Evolutionary conservation across 2,329 filamentous ascomycete species (phyloP).

Genomic region (Nothophoma quercina): DNA sequence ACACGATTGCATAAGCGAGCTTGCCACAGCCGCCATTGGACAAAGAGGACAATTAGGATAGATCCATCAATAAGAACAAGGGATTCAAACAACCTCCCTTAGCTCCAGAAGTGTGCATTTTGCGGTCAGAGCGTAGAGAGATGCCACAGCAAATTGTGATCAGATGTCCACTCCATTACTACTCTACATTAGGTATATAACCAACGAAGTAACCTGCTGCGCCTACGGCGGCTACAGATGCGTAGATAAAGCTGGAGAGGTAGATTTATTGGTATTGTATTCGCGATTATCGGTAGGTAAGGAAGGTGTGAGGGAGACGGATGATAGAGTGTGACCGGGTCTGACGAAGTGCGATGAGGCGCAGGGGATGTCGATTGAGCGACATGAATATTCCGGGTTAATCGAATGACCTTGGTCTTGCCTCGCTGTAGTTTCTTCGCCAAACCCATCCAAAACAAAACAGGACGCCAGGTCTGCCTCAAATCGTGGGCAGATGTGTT

Average conservation of each 20-base stretch:
- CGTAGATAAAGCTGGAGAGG: conserved; percentile 13
- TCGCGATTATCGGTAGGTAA: conserved; percentile 20
- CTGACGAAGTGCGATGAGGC: conserved; percentile 11
- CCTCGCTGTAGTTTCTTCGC: conserved; percentile 8
- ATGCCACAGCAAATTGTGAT: not conserved
- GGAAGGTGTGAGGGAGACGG: conserved; percentile 19
- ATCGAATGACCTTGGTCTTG: not conserved
- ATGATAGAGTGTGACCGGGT: conserved; percentile 19
- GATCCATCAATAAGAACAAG: not conserved
- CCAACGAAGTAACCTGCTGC: conserved; percentile 22
- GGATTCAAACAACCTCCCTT: not conserved
- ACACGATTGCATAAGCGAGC: conserved; percentile 21
- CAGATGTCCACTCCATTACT: conserved; percentile 15
- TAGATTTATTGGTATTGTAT: conserved; percentile 17
- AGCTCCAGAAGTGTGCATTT: no score
- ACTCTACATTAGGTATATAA: conserved; percentile 28
- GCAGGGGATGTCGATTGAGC: conserved; percentile 7
- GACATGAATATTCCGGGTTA: not conserved
- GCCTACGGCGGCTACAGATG: conserved; percentile 2
- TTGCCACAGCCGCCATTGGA: conserved; percentile 16
- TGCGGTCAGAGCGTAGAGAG: no score
- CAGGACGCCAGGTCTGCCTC: conserved; percentile 39
- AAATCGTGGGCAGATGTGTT: conserved; percentile 43
- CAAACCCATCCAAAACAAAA: conserved; percentile 27
- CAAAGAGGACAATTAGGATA: not conserved